A percentile compares a stretch with the other conserved stretches of the same genome.
These are phyloP conservation scores for Magnaporthiopsis incrustans DNA, from an alignment of 2,329 filamentous ascomycete genomes.

Conservation along the genomic window DNA sequence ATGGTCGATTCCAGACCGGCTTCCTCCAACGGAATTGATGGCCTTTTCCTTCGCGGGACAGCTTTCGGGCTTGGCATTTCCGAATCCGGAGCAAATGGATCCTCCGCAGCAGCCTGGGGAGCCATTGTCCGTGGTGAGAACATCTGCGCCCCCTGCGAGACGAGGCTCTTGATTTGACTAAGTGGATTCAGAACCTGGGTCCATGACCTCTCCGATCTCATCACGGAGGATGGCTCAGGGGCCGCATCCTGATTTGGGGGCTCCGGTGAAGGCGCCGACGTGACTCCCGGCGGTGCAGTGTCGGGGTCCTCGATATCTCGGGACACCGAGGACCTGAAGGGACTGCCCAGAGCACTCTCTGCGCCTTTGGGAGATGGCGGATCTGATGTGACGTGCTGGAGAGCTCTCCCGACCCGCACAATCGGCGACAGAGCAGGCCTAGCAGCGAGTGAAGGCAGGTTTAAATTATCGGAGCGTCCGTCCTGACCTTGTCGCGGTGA, in stretches of 20 bases:
- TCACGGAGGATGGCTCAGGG: conserved; percentile 6
- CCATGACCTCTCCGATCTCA: conserved; percentile 18
- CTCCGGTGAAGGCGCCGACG: conserved; percentile 7
- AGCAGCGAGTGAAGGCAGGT: conserved; percentile 19
- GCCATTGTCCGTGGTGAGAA: conserved; percentile 19
- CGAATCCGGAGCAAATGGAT: conserved; percentile 17
- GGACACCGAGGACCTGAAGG: conserved; percentile 36
- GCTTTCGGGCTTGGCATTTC: conserved; percentile 4
- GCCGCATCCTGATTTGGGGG: conserved; percentile 1
- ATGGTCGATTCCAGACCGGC: conserved; percentile 8
- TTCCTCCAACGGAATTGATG: not conserved
- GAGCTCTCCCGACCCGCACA: conserved; percentile 46
- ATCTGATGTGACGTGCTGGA: conserved; percentile 52
- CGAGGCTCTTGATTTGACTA: conserved; percentile 22
- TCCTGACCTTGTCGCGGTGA: not conserved
- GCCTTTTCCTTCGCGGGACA: conserved; percentile 5
- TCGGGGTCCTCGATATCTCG: conserved; percentile 23
- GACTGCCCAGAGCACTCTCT: conserved; percentile 46
- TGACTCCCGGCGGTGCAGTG: not conserved
- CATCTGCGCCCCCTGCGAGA: conserved; percentile 21
- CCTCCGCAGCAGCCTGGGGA: conserved; percentile 12
- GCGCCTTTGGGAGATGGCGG: conserved; percentile 45
- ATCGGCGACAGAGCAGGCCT: conserved; percentile 48
- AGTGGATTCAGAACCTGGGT: conserved; percentile 19
- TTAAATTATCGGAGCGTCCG: conserved; percentile 14